phyloP scores from a whole-genome alignment of 1,284 basidiomycete species.

The Boletellus sp. region DNA sequence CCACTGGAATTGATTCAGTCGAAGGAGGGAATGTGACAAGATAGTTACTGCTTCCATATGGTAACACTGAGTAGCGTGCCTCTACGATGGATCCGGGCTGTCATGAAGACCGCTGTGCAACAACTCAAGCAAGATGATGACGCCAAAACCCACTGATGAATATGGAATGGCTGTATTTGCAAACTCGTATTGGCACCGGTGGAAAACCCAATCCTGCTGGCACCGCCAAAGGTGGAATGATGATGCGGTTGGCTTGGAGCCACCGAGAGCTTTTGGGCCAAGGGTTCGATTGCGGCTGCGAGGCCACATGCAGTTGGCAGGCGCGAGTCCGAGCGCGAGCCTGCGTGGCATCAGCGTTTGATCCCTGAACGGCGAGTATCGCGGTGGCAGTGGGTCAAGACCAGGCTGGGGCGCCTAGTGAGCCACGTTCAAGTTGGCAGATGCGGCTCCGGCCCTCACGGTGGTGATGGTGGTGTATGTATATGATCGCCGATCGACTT shows the following conservation, averaged over 20 bases:
- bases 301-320: not conserved
- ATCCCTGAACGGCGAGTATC: too few relatives aligned
- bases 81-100: not conserved
- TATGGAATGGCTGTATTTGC: not conserved
- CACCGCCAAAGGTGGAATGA: too few relatives aligned
- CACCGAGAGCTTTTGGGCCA: constrained; percentile 1
- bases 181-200: not conserved
- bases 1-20: not conserved
- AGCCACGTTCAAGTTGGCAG: too few relatives aligned
- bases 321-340: too few relatives aligned
- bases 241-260: not conserved
- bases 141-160: constrained; percentile 3
- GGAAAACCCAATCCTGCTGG: not conserved
- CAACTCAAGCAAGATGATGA: not conserved
- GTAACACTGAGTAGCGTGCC: not conserved
- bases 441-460: too few relatives aligned
- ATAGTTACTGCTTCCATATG: constrained; percentile 15
- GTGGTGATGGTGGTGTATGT: too few relatives aligned
- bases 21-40: not conserved
- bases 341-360: too few relatives aligned
- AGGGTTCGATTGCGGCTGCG: constrained; percentile 4
- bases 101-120: not conserved
- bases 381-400: too few relatives aligned
- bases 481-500: too few relatives aligned
- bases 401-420: too few relatives aligned